phyloP scores from a whole-genome alignment of 83 land plant species.

The Isoetes engelmannii region DNA sequence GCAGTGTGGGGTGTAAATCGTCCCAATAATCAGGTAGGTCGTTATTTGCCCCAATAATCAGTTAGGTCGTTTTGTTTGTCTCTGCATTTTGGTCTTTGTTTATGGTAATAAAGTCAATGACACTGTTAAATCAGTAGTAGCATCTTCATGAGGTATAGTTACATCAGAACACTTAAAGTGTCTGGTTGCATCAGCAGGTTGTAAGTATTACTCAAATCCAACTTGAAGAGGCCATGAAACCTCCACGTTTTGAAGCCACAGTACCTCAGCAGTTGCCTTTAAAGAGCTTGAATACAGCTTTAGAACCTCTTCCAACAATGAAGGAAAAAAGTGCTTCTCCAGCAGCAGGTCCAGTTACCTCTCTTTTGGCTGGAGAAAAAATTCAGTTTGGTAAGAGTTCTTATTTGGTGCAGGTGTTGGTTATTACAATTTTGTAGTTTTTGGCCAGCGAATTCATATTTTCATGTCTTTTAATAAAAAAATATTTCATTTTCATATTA shows the following conservation, averaged over 20 bases:
- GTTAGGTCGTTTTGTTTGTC: not conserved
- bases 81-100: not conserved
- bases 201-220: constrained; percentile 80
- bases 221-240: constrained; percentile 91
- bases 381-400: constrained; percentile 81
- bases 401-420: not conserved
- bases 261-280: constrained; percentile 32
- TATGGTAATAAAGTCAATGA: no score
- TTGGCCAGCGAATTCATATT: not conserved
- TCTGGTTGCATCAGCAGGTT: constrained; percentile 34
- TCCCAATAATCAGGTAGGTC: not conserved
- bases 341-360: constrained; percentile 55
- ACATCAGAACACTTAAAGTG: not conserved
- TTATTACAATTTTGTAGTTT: not conserved
- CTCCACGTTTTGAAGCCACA: constrained; percentile 49
- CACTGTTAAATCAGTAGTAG: no score
- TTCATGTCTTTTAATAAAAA: not conserved
- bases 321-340: constrained; percentile 55
- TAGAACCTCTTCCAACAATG: constrained; percentile 41
- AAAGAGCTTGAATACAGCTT: constrained; percentile 33
- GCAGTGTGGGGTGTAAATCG: not conserved
- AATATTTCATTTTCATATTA: not conserved
- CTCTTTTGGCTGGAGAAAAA: constrained; percentile 84
- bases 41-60: not conserved
- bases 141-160: no score